Conservation (phyloP, 805 yeast species). For the Monosporozyma aquatica region DNA sequence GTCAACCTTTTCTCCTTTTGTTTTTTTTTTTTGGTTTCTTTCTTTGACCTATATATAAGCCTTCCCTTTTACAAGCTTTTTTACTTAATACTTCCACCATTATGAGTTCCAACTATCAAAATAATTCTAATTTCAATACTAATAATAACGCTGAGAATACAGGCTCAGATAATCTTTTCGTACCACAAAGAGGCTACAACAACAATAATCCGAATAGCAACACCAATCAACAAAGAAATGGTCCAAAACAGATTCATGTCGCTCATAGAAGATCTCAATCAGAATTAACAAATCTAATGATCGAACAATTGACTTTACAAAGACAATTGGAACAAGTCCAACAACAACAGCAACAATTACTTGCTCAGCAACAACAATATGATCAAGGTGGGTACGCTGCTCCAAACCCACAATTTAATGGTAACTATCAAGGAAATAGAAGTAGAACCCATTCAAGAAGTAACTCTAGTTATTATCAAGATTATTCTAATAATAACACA, state of each 20-base stretch:
- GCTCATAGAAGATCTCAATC: slow-evolving; percentile 98
- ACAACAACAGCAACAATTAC: slow-evolving; percentile 81
- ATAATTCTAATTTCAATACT: not conserved
- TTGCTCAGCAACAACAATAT: slow-evolving; percentile 29
- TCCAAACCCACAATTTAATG: slow-evolving; percentile 25
- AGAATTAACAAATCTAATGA: slow-evolving; percentile 85
- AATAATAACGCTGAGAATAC: too few relatives aligned
- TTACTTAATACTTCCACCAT: too few relatives aligned
- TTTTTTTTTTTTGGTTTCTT: too few relatives aligned
- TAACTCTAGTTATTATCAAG: slow-evolving; percentile 27
- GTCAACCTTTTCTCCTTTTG: too few relatives aligned
- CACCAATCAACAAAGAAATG: slow-evolving; percentile 33
- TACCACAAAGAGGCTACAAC: not conserved
- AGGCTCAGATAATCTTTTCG: not conserved
- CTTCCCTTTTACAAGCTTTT: not conserved
- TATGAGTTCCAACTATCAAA: not conserved
- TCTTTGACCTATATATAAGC: not conserved
- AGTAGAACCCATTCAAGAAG: slow-evolving; percentile 32
- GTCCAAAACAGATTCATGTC: slow-evolving; percentile 65
- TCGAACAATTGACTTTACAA: slow-evolving; percentile 80
- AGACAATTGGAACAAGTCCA: slow-evolving; percentile 88
- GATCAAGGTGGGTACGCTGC: slow-evolving; percentile 49
- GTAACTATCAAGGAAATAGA: slow-evolving; percentile 14
- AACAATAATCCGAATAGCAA: slow-evolving; percentile 18
- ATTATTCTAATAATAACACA: slow-evolving; percentile 11